phyloP scores from a whole-genome alignment of 345 rosid genomes.

The Citrus australasica region DNA sequence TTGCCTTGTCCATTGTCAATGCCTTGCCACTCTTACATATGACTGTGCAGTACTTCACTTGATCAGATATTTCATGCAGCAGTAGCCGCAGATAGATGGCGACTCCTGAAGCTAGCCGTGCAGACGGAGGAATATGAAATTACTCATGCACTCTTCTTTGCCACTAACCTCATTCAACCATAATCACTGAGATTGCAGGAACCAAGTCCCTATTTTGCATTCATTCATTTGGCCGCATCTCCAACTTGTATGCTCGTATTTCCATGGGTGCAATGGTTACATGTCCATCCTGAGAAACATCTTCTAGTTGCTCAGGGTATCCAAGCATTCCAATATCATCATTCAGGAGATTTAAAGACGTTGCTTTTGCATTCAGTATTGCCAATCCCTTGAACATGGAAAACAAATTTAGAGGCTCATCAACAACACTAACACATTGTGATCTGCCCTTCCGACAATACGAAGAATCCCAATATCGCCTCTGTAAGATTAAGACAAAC shows the following conservation, averaged over 20 bases:
- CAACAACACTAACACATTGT: slow-evolving; percentile 54
- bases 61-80: not conserved
- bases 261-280: slow-evolving; percentile 83
- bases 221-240: slow-evolving; percentile 50
- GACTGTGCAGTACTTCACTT: not conserved
- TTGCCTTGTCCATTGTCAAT: not conserved
- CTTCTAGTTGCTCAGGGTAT: slow-evolving; percentile 53
- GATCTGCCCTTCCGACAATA: slow-evolving; percentile 59
- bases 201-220: not conserved
- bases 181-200: not conserved
- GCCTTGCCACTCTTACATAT: not conserved
- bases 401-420: slow-evolving; percentile 66
- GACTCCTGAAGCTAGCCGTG: not conserved
- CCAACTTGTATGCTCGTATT: slow-evolving; percentile 90
- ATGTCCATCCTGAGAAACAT: slow-evolving; percentile 58
- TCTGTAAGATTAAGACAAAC: slow-evolving; percentile 64
- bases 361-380: slow-evolving; percentile 57
- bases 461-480: slow-evolving; percentile 77
- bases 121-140: not conserved
- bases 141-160: slow-evolving; percentile 3
- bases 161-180: not conserved
- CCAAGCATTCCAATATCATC: slow-evolving; percentile 77
- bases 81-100: not conserved
- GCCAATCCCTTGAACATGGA: slow-evolving; percentile 70
- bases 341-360: slow-evolving; percentile 88